Evolutionary conservation across 140 eudicot genomes (phyloP), one percentile per base, ranked within the genome.

Genomic region (Ambrosia hybrid): DNA sequence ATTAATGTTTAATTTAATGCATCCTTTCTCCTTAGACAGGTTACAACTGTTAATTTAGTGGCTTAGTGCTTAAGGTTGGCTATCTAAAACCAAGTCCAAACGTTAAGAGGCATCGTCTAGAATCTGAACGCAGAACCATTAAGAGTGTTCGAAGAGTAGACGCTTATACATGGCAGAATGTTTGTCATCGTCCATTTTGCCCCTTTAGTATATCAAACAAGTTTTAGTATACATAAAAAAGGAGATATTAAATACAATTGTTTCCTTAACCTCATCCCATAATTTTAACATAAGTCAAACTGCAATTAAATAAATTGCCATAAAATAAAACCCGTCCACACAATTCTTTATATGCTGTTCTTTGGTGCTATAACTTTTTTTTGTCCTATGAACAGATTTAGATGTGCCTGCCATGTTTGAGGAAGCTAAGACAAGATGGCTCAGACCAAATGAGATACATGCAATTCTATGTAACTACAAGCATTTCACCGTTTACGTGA

Each of bases 361-460:
- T 57, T 41, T 57, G 41, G 43, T 70, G 62, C 36, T 64, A 37
- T 60, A 52, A 59, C 13, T 9, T 62, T 49, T 51, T 45, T 58
- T 58, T 16, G 12, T 69, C 13, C 13, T 61, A 46, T 77, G 65
- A 74, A 67, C 88, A 93, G 98, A 93, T 81, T 78, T 93, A 83
- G 98, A 90, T 80, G 75, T 93, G 14, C 74, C 63, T 61, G 76
- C 73, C 83, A 90, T 90, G 78, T 76, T 84, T 86, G 95, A 88
- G 73, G 98, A 93, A 84, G 97, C 98, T 36, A 85, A 81, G 77
- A 57, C 84, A 57, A 84, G 98, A 83, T 93, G 98, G 98, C 92
- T 93, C 34, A 75, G 97, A 63, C 96, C 98, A 21, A 93, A 93
- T 73, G 98, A 93, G 88, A 91, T 93, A 80, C 94, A 93, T 79